Evolutionary conservation across 139 green algal species (phyloP).

Genomic region (Prasinococcaceae sp.): DNA sequence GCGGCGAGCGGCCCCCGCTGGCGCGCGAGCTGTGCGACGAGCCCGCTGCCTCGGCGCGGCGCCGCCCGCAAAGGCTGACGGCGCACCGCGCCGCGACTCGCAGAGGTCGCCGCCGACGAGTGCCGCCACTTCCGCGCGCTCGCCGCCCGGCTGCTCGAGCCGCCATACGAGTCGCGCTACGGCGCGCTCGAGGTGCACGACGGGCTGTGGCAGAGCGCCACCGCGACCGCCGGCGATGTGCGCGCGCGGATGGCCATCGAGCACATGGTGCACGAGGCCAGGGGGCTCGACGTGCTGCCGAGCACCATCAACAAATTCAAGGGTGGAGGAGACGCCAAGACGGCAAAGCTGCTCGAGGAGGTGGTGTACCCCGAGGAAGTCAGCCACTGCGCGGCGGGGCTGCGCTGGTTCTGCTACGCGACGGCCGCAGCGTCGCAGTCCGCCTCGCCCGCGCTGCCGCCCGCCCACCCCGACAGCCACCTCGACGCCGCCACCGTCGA

Average conservation of each 20-base stretch:
- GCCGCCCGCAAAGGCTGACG: too few relatives aligned
- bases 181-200: constrained; percentile 65
- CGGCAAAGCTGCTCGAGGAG: constrained; percentile 45
- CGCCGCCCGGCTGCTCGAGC: constrained; percentile 33
- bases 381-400: constrained; percentile 69
- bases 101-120: constrained; percentile 79
- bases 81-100: too few relatives aligned
- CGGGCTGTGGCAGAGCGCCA: constrained; percentile 55
- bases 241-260: constrained; percentile 74
- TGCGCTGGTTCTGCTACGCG: constrained; percentile 56
- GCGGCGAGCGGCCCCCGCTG: too few relatives aligned
- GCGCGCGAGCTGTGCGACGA: too few relatives aligned
- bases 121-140: constrained; percentile 60
- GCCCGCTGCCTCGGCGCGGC: too few relatives aligned
- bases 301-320: constrained; percentile 68
- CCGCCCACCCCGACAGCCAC: background rate
- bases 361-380: constrained; percentile 79
- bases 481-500: constrained; percentile 17
- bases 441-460: too few relatives aligned
- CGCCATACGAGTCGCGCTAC: constrained; percentile 62
- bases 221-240: constrained; percentile 40
- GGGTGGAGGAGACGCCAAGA: constrained; percentile 36
- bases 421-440: too few relatives aligned
- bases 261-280: constrained; percentile 77
- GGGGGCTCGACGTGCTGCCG: constrained; percentile 77